Evolutionary conservation across 768 basidiomycete species (phyloP), one percentile per base, ranked within the genome.

Genomic region (Leccinum fibrillosum): DNA sequence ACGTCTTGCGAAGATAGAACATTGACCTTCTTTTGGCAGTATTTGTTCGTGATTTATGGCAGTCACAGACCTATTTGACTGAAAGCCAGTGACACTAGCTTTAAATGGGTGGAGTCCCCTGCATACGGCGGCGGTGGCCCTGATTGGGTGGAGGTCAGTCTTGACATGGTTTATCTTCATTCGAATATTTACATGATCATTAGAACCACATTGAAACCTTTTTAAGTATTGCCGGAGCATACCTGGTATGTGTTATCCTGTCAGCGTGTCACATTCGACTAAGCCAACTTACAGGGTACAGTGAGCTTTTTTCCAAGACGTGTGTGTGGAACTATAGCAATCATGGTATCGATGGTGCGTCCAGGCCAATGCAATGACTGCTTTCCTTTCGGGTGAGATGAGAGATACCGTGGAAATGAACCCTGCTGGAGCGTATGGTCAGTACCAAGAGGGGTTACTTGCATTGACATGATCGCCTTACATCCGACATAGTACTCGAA

Each of bases 61-160:
- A n/a, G 25, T 56, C 8, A 2, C 1, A 19, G 4, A 8, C 10
- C n/a, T 6, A 11, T 26, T 13, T 48, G 28, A 49, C 60, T 64
- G 54, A 64, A 55, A 49, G 37, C 56, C 3, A 45, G 30, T 32
- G 39, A 47, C 21, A 19, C 1, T 58, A 95, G 94, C 69, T 82
- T 95, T 67, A 96, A 97, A 77, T 99, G 96, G 96, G 95, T 96
- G 0, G 96, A 98, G 74, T 90, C 92, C 1, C 86, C 87, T 9
- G 75, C 80, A 45, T 85, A 88, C 62, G 94, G 94, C 8, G 80
- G 81, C 2, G 96, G 94, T 13, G 96, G 95, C 2, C 75, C 84
- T 7, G 76, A 83, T 26, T 98, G 96, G 96, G 94, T 96, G 12
- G 95, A 98, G 79, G 92, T 92, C 60, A 11, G 52, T 42, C 19